phyloP scores from a whole-genome alignment of 2,329 filamentous ascomycete genomes.

The Sarocladium kiliense region DNA sequence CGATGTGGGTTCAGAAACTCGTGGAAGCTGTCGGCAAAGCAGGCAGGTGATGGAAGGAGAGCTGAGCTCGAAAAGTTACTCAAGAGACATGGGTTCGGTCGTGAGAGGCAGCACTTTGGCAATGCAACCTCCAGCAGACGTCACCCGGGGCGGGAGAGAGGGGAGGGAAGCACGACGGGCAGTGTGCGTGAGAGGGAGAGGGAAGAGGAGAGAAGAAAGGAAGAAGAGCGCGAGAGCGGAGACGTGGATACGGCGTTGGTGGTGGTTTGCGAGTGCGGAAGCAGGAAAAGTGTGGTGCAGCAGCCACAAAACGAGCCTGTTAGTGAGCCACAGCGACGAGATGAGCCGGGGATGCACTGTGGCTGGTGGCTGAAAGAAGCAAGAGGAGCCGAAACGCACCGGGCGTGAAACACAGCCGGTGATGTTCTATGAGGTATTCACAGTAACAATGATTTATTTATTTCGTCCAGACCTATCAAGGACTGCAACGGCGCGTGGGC shows the following conservation, averaged over 20 bases:
- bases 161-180: constrained; percentile 9
- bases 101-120: constrained; percentile 17
- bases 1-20: neutral
- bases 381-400: neutral
- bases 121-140: constrained; percentile 16
- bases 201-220: constrained; percentile 12
- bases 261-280: constrained; percentile 7
- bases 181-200: constrained; percentile 7
- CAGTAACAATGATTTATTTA: no score
- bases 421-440: no score
- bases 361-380: neutral
- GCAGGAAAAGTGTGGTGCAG: constrained; percentile 8
- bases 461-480: no score
- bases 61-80: constrained; percentile 19
- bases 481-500: neutral
- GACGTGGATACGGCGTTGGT: constrained; percentile 1
- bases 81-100: constrained; percentile 26
- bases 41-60: constrained; percentile 1
- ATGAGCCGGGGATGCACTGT: neutral
- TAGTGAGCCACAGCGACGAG: neutral
- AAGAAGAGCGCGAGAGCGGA: constrained; percentile 6
- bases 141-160: constrained; percentile 14
- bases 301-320: neutral
- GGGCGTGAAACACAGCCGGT: no score
- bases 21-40: constrained; percentile 1